phyloP scores from a whole-genome alignment of 1,284 basidiomycete species.

The Caloboletus firmus region DNA sequence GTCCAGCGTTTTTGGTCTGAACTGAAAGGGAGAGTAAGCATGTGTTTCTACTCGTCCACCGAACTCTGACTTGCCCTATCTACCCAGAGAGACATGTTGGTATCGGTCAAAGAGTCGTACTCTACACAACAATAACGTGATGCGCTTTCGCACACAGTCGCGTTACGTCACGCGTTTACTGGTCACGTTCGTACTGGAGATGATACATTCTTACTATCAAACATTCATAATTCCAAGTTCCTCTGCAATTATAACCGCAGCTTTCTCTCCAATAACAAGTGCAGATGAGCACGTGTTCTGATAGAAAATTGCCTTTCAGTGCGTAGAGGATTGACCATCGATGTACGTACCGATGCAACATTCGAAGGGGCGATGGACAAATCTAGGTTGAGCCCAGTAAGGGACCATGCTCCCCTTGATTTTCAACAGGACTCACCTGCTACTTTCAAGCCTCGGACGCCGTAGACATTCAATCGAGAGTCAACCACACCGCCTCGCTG shows the following conservation, averaged over 20 bases:
- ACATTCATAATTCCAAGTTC: slow-evolving; percentile 22
- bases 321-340: neutral
- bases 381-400: slow-evolving; percentile 27
- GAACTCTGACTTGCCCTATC: slow-evolving; percentile 58
- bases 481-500: slow-evolving; percentile 63
- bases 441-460: slow-evolving; percentile 57
- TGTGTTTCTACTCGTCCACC: neutral
- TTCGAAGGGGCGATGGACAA: slow-evolving; percentile 37
- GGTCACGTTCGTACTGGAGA: slow-evolving; percentile 11
- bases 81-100: slow-evolving; percentile 84
- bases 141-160: slow-evolving; percentile 6
- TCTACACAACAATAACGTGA: neutral
- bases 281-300: slow-evolving; percentile 29
- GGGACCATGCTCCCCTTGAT: neutral
- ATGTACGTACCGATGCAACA: slow-evolving; percentile 26
- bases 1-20: slow-evolving; percentile 82
- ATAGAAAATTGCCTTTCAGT: slow-evolving; percentile 7
- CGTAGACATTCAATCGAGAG: slow-evolving; percentile 60
- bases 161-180: slow-evolving; percentile 30
- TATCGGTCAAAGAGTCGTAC: neutral
- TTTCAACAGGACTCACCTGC: slow-evolving; percentile 33
- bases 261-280: slow-evolving; percentile 30
- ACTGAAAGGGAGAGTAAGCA: slow-evolving; percentile 46
- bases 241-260: slow-evolving; percentile 21
- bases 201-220: slow-evolving; percentile 1